Percentiles rank a stretch among this genome's conserved stretches.
These are phyloP conservation scores for Russula abietina DNA, from an alignment of 768 basidiomycete species.

Conservation along the genomic window DNA sequence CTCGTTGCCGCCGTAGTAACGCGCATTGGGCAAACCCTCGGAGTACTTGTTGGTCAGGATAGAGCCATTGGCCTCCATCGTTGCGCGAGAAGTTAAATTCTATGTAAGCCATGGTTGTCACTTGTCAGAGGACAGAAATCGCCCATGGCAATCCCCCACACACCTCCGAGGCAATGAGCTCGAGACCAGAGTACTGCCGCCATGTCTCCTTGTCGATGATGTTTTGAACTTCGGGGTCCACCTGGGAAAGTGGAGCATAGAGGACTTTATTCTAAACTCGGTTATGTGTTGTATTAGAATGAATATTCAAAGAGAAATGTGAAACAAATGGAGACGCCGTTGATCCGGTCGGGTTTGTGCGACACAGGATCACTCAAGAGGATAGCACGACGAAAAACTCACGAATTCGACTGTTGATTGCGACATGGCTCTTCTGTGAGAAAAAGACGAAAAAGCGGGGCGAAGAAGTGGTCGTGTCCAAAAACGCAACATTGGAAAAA, in stretches of 20 bases:
- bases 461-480: constrained; percentile 32
- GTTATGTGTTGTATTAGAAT: neutral
- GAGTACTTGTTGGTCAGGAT: constrained; percentile 99
- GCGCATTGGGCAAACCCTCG: constrained; percentile 95
- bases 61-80: constrained; percentile 98
- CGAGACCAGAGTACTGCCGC: constrained; percentile 95
- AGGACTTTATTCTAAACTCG: constrained; percentile 78
- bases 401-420: constrained; percentile 23
- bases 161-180: constrained; percentile 98
- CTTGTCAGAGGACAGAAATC: neutral
- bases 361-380: neutral
- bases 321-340: neutral
- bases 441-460: neutral
- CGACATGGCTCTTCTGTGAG: constrained; percentile 17
- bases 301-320: neutral
- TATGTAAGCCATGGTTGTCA: constrained; percentile 29
- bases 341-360: neutral
- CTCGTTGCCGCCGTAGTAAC: constrained; percentile 98
- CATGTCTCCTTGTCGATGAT: constrained; percentile 99
- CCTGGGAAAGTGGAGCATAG: constrained; percentile 81
- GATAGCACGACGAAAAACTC: neutral
- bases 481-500: constrained; percentile 32
- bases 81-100: constrained; percentile 94
- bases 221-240: constrained; percentile 92
- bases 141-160: constrained; percentile 19